Base-by-base conservation (phyloP, 257 asterid species). In the Fraxinus anomala region DNA sequence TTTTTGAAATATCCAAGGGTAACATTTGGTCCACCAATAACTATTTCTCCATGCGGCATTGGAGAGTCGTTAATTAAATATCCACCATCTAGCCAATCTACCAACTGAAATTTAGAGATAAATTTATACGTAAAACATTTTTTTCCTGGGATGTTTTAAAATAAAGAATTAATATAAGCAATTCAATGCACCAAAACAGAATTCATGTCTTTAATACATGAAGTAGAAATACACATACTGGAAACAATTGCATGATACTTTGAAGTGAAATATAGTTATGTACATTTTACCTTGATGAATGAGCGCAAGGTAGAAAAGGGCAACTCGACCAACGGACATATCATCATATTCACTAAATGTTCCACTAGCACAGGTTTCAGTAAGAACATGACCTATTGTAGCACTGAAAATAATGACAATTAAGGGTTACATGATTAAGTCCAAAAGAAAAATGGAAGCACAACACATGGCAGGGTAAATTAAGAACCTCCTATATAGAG, bases 341-440 rank as follows among this genome's bases (percentile, higher is more conserved):
- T 96, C 99, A 75, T 96, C 97, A 74, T 86, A 92, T 83, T 96
- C 99, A 61, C 96, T 92, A 80, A 96, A 96, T 59, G 97, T 89
- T 77, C 98, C 99, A 76, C 99, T 98, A 65, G 97, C 98, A 83
- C 98, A 96, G 68, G 96, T 96, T 89, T 96, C 99, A 0, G 98
- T 96, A 71, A 96, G 98, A 76, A 98, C 98, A 85, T 96, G 99
- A 73, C 97, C 99, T 80, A 96, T 93, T 30, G 99, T 97, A 81
- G 92, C 96, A 80, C 99, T 96, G 91, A 77, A 85, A 84, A 80
- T 21, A 59, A 34, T 6, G 47, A 78, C 71, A 69, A 76, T 33
- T 33, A 47, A 42, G 80, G 74, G 59, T 40, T 59, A 51, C 47
- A 6, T 6, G 10, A 6, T 36, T 6, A 1, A 36, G 40, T 36